phyloP scores from a whole-genome alignment of 768 basidiomycete genomes.

The Termitomyces eurrhizus region DNA sequence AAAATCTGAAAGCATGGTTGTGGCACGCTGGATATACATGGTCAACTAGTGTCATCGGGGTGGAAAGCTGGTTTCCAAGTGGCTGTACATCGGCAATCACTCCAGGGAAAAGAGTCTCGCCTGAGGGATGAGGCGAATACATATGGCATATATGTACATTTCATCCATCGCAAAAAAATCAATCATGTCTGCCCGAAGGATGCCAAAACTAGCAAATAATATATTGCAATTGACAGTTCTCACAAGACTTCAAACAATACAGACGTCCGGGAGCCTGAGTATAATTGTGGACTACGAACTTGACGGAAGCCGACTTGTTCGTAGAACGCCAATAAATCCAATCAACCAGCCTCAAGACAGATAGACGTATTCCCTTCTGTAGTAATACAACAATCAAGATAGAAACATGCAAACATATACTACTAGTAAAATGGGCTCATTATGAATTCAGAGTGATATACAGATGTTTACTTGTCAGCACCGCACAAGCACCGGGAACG shows the following conservation, averaged over 20 bases:
- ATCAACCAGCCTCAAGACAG: neutral
- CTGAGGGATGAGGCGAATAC: neutral
- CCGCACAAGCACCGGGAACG: conserved; percentile 65
- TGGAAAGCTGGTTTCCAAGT: conserved; percentile 1
- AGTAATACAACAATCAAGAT: neutral
- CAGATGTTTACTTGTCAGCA: conserved; percentile 68
- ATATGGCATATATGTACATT: too few species aligned
- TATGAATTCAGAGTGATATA: conserved; percentile 41
- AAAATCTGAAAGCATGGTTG: neutral
- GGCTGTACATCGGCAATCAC: conserved; percentile 14
- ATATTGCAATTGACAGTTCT: too few species aligned
- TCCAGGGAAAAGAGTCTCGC: neutral
- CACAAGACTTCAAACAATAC: neutral
- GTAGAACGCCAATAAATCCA: neutral
- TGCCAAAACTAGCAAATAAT: neutral
- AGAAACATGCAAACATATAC: neutral
- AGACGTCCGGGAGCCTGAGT: too few species aligned
- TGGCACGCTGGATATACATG: neutral
- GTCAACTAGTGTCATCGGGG: neutral
- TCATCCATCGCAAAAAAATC: too few species aligned
- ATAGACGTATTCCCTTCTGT: neutral
- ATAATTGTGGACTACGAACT: too few species aligned
- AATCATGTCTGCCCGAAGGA: too few species aligned
- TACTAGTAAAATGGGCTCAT: neutral
- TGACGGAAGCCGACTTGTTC: neutral